A percentile compares a stretch with the other conserved stretches of the same genome.
Evolutionary conservation across 2,329 filamentous ascomycete species (phyloP).

Genomic region (Dactylellina drechsleri): DNA sequence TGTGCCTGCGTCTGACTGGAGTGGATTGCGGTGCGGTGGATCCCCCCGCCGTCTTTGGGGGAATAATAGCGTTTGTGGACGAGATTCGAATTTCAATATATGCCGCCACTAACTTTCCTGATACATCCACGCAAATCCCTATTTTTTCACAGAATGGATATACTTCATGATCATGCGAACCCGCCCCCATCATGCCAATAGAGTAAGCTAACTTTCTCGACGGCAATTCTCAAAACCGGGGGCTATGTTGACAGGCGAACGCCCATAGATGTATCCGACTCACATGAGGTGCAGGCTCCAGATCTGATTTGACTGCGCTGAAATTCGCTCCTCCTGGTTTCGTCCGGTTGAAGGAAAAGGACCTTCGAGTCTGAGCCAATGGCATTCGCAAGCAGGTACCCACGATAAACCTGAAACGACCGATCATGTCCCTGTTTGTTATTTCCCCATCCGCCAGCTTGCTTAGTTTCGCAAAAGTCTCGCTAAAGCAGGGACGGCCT

Average conservation of each 20-base stretch:
- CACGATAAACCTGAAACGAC: slow-evolving; percentile 55
- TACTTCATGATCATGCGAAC: neutral
- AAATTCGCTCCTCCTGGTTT: slow-evolving; percentile 53
- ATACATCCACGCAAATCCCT: neutral
- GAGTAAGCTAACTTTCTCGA: no score
- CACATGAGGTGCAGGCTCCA: slow-evolving; percentile 34
- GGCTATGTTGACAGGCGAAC: no score
- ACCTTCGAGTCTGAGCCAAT: slow-evolving; percentile 33
- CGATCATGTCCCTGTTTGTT: slow-evolving; percentile 49
- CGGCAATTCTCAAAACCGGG: neutral
- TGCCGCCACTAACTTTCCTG: slow-evolving; percentile 42
- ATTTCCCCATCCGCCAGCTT: slow-evolving; percentile 52
- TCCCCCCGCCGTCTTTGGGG: no score
- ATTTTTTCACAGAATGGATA: no score
- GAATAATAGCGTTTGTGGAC: neutral
- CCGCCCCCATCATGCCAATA: no score
- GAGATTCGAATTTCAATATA: slow-evolving; percentile 20
- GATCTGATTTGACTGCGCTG: slow-evolving; percentile 41
- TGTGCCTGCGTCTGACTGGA: slow-evolving; percentile 14
- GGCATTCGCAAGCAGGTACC: slow-evolving; percentile 26
- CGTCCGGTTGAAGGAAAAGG: slow-evolving; percentile 26
- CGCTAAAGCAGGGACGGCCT: slow-evolving; percentile 31
- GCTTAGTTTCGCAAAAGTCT: slow-evolving; percentile 46
- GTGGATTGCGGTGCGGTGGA: slow-evolving; percentile 16
- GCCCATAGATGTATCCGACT: neutral